Evolutionary conservation across 192 early-diverging fungal genomes (phyloP).

Genomic region (Coemansia guatemalensis): DNA sequence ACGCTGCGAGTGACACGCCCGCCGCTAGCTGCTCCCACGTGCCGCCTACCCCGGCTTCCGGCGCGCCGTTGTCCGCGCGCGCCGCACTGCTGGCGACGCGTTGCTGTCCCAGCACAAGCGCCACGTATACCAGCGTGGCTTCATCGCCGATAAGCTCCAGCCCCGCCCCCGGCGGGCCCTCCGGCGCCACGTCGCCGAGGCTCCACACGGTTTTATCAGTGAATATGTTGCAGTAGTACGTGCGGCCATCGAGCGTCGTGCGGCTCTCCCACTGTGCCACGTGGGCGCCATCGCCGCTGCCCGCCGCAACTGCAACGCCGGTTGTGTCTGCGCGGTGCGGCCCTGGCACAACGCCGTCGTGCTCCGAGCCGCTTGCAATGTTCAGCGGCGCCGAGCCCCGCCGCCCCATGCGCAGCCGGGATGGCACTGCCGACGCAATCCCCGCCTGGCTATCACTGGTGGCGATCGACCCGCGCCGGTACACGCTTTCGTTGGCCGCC

Average conservation of each 20-base stretch:
- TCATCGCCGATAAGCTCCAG: slow-evolving; percentile 54
- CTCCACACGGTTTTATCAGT: slow-evolving; percentile 66
- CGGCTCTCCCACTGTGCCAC: slow-evolving; percentile 65
- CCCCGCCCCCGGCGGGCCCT: slow-evolving; percentile 2
- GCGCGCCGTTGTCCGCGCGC: slow-evolving; percentile 9
- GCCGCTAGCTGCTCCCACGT: slow-evolving; percentile 58
- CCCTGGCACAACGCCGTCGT: slow-evolving; percentile 3
- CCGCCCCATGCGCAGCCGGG: slow-evolving; percentile 45
- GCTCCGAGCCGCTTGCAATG: slow-evolving; percentile 3
- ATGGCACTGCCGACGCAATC: slow-evolving; percentile 60
- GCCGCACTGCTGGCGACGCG: not conserved
- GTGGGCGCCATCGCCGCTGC: slow-evolving; percentile 14
- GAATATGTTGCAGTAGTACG: slow-evolving; percentile 69
- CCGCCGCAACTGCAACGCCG: not conserved
- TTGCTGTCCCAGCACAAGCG: slow-evolving; percentile 38
- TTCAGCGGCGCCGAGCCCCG: slow-evolving; percentile 41
- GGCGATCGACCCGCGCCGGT: slow-evolving; percentile 56
- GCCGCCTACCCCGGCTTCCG: slow-evolving; percentile 38
- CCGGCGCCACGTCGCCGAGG: slow-evolving; percentile 47
- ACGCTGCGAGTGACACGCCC: slow-evolving; percentile 53
- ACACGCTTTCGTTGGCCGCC: slow-evolving; percentile 54
- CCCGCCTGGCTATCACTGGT: slow-evolving; percentile 45
- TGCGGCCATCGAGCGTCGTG: slow-evolving; percentile 56
- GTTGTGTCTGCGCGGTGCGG: not conserved
- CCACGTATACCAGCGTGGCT: slow-evolving; percentile 38